Base-by-base conservation (phyloP, 805 yeast genomes). In the Zygotorulaspora sp. region DNA sequence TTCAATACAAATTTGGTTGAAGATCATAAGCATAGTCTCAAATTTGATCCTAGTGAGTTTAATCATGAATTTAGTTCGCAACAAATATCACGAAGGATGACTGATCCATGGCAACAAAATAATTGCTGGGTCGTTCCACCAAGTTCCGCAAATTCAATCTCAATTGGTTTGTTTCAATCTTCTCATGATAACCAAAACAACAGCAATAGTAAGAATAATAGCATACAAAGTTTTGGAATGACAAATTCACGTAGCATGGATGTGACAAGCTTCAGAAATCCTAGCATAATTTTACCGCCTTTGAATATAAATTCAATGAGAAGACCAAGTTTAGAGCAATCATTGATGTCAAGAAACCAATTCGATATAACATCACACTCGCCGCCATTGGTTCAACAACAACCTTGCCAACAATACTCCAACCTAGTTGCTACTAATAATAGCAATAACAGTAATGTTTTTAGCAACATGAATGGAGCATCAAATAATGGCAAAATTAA, bases 261-360 rank as follows among this genome's bases (percentile, higher is more conserved):
- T 19, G 6, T 29, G 15, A 17, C 32, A 10, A 29, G 18, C 6
- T 14, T 33, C 12, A 30, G 35, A 29, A 20, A 22, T 14, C n/a
- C 38, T 12, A 40, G 35, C 15, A 32, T 40, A 8, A 14, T 40
- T 12, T 24, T 40, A 30, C 43, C 43, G 6, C 43, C 39, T 4
- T 21, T 40, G 39, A 35, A 40, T 27, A 31, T 37, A 12, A 19
- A 26, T n/a, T 7, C 40, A 11, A 32, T 31, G 16, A 22, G 40
- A n/a, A 21, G 39, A 5, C 13, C 34, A 11, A 18, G 25, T 26
- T 26, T 26, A 8, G 30, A 26, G 10, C 17, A 26, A 11, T 14
- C 30, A 5, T 26, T 23, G 30, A 20, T 22, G 35, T 12, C 16
- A 19, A 20, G 35, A 18, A 20, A 31, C 20, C 24, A 24, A 22